Conservation (phyloP, 2,329 filamentous ascomycete species). For the Phaeomoniella chlamydospora region DNA sequence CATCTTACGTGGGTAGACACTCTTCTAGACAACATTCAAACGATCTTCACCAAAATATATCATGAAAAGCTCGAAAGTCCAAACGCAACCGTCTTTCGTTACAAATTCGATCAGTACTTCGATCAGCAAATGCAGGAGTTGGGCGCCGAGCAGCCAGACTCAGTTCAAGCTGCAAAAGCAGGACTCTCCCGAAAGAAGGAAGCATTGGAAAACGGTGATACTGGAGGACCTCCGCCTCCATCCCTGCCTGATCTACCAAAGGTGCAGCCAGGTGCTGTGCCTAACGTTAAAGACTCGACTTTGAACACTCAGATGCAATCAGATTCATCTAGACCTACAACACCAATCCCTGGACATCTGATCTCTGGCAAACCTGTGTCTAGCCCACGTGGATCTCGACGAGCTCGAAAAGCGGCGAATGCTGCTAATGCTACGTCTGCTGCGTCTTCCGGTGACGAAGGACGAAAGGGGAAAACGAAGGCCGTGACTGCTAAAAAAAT, state of each 20-base stretch:
- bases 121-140: constrained; percentile 82
- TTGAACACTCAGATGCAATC: constrained; percentile 58
- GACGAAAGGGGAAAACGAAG: constrained; percentile 42
- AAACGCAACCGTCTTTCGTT: constrained; percentile 64
- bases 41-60: constrained; percentile 82
- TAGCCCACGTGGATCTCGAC: constrained; percentile 61
- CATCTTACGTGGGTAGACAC: constrained; percentile 96
- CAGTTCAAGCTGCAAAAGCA: constrained; percentile 20
- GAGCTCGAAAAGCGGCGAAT: constrained; percentile 56
- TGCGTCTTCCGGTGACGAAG: constrained; percentile 73
- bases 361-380: constrained; percentile 62
- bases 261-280: constrained; percentile 30
- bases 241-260: constrained; percentile 37
- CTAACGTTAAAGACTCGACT: constrained; percentile 34
- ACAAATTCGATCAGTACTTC: constrained; percentile 84
- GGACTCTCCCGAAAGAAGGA: constrained; percentile 33
- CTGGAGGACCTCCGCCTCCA: constrained; percentile 35
- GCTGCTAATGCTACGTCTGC: constrained; percentile 36
- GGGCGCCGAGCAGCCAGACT: constrained; percentile 31
- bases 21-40: constrained; percentile 86
- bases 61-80: constrained; percentile 72
- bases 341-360: constrained; percentile 52
- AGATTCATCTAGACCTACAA: constrained; percentile 63
- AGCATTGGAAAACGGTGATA: constrained; percentile 31
- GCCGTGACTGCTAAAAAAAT: constrained; percentile 58